Percentiles rank a stretch among this genome's conserved stretches.
Conservation (phyloP, 164 flowering plant genomes). For the Vitis amurensis region DNA sequence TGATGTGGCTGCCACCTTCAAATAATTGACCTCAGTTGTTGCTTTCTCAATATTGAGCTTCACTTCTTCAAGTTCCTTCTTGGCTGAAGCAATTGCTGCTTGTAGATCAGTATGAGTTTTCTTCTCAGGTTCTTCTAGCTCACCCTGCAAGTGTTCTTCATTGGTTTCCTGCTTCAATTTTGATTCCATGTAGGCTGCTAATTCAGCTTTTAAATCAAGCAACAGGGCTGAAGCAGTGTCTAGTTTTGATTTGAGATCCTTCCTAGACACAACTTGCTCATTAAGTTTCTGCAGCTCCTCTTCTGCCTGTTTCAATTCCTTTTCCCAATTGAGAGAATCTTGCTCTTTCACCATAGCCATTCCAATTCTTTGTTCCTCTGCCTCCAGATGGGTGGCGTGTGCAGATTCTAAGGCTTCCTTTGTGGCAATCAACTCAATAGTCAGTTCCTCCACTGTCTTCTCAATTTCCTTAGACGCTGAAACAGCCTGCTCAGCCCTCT, state of each 20-base stretch:
- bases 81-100: slow-evolving; percentile 56
- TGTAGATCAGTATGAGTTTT: slow-evolving; percentile 49
- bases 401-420: slow-evolving; percentile 83
- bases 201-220: slow-evolving; percentile 59
- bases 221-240: slow-evolving; percentile 64
- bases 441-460: slow-evolving; percentile 76
- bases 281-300: slow-evolving; percentile 63
- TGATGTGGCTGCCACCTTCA: slow-evolving; percentile 72
- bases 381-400: slow-evolving; percentile 82
- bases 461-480: slow-evolving; percentile 69
- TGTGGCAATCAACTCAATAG: slow-evolving; percentile 72
- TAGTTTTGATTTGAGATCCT: slow-evolving; percentile 65
- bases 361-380: slow-evolving; percentile 80
- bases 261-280: slow-evolving; percentile 46
- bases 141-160: slow-evolving; percentile 16
- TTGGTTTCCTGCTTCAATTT: slow-evolving; percentile 44
- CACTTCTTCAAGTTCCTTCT: slow-evolving; percentile 82
- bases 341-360: slow-evolving; percentile 82
- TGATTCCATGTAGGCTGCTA: slow-evolving; percentile 80
- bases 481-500: slow-evolving; percentile 62
- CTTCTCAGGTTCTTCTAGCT: slow-evolving; percentile 28
- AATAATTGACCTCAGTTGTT: slow-evolving; percentile 54
- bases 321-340: slow-evolving; percentile 68
- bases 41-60: slow-evolving; percentile 72
- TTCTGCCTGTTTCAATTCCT: slow-evolving; percentile 79